These are phyloP conservation scores for Neopestalotiopsis clavispora DNA, from an alignment of 2,329 filamentous ascomycete genomes.

Conservation along the genomic window DNA sequence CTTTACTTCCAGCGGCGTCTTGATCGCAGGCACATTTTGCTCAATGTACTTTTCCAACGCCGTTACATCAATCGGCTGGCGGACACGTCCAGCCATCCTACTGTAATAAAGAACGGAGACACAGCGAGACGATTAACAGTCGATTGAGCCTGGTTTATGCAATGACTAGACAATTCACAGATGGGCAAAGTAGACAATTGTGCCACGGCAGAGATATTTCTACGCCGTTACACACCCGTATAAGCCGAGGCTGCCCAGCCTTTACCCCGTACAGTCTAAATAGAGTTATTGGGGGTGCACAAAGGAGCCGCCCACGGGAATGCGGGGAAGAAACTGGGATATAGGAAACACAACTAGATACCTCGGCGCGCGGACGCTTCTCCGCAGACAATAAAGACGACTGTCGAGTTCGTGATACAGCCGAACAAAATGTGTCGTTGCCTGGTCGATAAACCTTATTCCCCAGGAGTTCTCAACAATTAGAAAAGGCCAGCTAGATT, in stretches of 20 bases:
- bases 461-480: background rate
- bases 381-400: slow-evolving; percentile 7
- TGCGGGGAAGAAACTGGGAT: slow-evolving; percentile 10
- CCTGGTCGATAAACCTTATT: background rate
- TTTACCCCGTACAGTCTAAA: background rate
- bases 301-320: background rate
- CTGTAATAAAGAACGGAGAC: background rate
- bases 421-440: background rate
- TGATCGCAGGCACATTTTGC: slow-evolving; percentile 75
- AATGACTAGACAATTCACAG: background rate
- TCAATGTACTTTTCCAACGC: slow-evolving; percentile 78
- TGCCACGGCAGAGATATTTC: background rate
- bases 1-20: slow-evolving; percentile 81
- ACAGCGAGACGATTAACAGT: background rate
- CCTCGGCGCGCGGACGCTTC: slow-evolving; percentile 8
- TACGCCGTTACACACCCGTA: background rate
- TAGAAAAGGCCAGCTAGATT: background rate
- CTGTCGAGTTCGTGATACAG: background rate
- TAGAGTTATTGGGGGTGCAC: slow-evolving; percentile 11
- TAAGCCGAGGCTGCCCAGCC: slow-evolving; percentile 11
- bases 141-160: background rate
- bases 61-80: slow-evolving; percentile 83
- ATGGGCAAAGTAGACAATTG: background rate
- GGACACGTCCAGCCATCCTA: slow-evolving; percentile 77
- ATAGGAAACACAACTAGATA: background rate